Conservation (phyloP, 495 filamentous ascomycete species). For the Talaromyces liani region DNA sequence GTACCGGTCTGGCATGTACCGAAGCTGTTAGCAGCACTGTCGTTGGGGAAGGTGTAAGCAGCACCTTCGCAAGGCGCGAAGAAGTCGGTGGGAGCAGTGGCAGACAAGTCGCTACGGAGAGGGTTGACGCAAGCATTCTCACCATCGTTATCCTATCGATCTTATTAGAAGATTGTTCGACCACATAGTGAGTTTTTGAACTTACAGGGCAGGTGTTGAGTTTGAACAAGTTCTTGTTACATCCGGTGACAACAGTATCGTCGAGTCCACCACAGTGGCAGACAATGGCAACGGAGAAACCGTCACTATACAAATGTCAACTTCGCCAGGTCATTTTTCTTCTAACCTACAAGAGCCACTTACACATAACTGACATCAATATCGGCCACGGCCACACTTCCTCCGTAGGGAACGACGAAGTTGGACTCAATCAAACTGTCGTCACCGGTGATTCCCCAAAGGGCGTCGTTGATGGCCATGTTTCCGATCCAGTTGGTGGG, state of each 20-base stretch:
- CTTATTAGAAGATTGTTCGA: not conserved
- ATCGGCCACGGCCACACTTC: not conserved
- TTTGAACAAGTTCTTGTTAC: constrained; percentile 20
- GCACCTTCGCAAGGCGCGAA: constrained; percentile 19
- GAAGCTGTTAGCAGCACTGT: constrained; percentile 15
- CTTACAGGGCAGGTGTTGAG: constrained; percentile 11
- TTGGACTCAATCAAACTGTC: constrained; percentile 7
- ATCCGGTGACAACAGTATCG: constrained; percentile 16
- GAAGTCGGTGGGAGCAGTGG: constrained; percentile 14
- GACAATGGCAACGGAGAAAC: constrained; percentile 20
- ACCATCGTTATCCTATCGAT: constrained; percentile 1
- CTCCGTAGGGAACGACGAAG: not conserved
- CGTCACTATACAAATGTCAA: constrained; percentile 10
- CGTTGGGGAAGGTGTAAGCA: constrained; percentile 22
- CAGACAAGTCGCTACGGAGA: constrained; percentile 2
- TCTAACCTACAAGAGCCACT: not conserved
- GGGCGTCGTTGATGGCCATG: constrained; percentile 2
- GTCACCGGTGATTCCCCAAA: not conserved
- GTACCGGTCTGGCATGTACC: constrained; percentile 8
- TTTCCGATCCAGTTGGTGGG: constrained; percentile 7
- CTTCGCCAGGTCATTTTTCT: not conserved
- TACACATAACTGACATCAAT: constrained; percentile 7
- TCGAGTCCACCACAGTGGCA: constrained; percentile 11
- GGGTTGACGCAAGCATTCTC: constrained; percentile 16
- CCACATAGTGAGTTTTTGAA: not conserved